phyloP scores from a whole-genome alignment of 75 land plant genomes.

The Sequoiadendron giganteum region DNA sequence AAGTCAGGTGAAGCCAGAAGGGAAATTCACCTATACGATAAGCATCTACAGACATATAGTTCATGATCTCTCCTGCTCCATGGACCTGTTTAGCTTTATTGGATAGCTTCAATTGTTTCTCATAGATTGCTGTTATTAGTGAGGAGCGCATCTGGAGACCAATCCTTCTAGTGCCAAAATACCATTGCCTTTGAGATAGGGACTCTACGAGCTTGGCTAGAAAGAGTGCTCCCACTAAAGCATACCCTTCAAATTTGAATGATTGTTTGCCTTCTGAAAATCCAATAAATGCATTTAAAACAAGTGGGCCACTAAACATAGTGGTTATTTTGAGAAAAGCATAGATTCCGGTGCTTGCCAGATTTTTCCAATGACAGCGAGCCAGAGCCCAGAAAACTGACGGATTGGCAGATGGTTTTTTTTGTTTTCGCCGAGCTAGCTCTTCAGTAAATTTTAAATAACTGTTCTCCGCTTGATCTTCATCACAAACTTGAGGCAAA shows the following conservation, averaged over 20 bases:
- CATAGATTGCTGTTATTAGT: constrained; percentile 23
- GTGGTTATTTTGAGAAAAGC: constrained; percentile 54
- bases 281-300: constrained; percentile 60
- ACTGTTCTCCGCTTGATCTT: constrained; percentile 40
- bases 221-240: constrained; percentile 19
- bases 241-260: constrained; percentile 42
- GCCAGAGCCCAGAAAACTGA: constrained; percentile 39
- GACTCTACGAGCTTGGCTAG: constrained; percentile 18
- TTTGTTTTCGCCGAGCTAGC: constrained; percentile 5
- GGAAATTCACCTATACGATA: constrained; percentile 31
- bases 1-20: constrained; percentile 18
- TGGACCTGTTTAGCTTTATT: constrained; percentile 23
- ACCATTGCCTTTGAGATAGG: constrained; percentile 24
- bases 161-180: constrained; percentile 21
- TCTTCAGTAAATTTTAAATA: constrained; percentile 27
- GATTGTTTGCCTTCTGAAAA: constrained; percentile 41
- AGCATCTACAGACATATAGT: constrained; percentile 40
- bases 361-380: constrained; percentile 41
- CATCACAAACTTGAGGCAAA: constrained; percentile 44
- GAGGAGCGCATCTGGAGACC: constrained; percentile 25
- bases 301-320: constrained; percentile 56
- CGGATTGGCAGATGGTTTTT: constrained; percentile 9
- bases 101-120: constrained; percentile 29
- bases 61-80: constrained; percentile 34
- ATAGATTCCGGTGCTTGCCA: constrained; percentile 51